Evolutionary conservation across 2,329 filamentous ascomycete genomes (phyloP), one percentile per base, ranked within the genome.

Genomic region (Paraconiothyrium sp.): DNA sequence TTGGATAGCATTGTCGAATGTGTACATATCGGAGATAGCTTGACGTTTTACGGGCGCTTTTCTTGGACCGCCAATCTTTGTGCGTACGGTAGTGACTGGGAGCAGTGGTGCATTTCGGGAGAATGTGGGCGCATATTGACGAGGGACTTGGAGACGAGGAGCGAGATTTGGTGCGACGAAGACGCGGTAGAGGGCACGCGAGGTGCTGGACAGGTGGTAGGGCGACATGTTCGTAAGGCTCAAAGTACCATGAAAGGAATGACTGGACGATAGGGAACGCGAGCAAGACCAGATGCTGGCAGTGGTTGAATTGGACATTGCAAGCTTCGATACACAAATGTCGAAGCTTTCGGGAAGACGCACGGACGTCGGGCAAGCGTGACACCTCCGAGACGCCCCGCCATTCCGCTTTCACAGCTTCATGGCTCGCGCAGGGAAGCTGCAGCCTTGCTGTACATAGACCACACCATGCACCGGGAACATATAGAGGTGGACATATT

Each of bases 1-100:
- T 7, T 64, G 66, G 70, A 89, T 88, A 52, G 84, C 81, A 16
- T 79, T 67, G 78, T 89, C 81, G 71, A 79, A 79, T 39, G 79
- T 79, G 43, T 74, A 78, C 58, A 80, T 76, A 63, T 78, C 72
- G 57, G 77, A 73, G 6, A 81, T 68, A 10, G 75, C 72, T 54
- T 78, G 78, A 46, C 73, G 78, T 58, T 76, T 47, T 46, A 30
- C 39, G 16, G 73, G 13, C 72, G 74, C 54, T 66, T 41, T 63
- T 49, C 63, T 69, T 70, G 63, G 71, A 44, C 50, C 35, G 48
- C 16, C 14, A 4, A 58, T 60, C 58, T 71, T 71, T 24, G 58
- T 59, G 50, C 73, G 69, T 11, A 66, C 62, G 54, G 62, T 46
- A 13, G 55, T 69, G 16, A 64, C 65, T 22, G 58, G 41, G n/a